Percentiles rank a stretch among this genome's conserved stretches.
Evolutionary conservation across 2,329 filamentous ascomycete genomes (phyloP).

Genomic region (Ceratocystis cubensis): DNA sequence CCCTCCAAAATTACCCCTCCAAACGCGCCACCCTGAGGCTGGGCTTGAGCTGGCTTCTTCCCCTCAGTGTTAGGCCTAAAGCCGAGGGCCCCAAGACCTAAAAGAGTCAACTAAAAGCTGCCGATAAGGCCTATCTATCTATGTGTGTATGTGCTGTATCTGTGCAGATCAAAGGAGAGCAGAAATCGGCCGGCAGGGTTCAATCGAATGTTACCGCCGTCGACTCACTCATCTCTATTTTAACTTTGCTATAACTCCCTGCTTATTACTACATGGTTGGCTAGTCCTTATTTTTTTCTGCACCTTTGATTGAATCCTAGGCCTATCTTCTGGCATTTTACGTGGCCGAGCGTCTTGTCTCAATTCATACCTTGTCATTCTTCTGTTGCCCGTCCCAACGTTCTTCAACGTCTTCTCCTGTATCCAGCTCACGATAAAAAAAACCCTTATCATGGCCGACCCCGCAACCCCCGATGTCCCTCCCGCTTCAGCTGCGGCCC

Average conservation of each 20-base stretch:
- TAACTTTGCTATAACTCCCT: conserved; percentile 9
- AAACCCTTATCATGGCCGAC: conserved; percentile 22
- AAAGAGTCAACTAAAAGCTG: background rate
- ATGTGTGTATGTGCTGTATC: background rate
- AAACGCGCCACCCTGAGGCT: background rate
- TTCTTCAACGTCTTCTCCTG: background rate
- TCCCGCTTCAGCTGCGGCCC: conserved; percentile 27
- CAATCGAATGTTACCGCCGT: background rate
- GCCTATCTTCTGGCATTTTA: conserved; percentile 7
- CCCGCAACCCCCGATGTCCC: conserved; percentile 13
- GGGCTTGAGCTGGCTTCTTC: background rate
- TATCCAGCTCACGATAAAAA: conserved; percentile 4
- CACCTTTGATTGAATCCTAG: conserved; percentile 11
- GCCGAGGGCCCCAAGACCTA: background rate
- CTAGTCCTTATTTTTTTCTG: background rate
- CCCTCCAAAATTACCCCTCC: background rate
- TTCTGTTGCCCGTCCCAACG: conserved; percentile 1
- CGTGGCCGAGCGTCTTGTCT: background rate
- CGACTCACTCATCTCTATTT: background rate
- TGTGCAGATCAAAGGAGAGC: background rate
- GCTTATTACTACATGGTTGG: conserved; percentile 6
- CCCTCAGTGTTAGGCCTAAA: no score
- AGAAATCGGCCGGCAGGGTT: background rate
- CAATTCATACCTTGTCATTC: background rate
- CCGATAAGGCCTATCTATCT: background rate